Conservation (phyloP, 1,139 yeast genomes). For the Pichia inconspicua region DNA sequence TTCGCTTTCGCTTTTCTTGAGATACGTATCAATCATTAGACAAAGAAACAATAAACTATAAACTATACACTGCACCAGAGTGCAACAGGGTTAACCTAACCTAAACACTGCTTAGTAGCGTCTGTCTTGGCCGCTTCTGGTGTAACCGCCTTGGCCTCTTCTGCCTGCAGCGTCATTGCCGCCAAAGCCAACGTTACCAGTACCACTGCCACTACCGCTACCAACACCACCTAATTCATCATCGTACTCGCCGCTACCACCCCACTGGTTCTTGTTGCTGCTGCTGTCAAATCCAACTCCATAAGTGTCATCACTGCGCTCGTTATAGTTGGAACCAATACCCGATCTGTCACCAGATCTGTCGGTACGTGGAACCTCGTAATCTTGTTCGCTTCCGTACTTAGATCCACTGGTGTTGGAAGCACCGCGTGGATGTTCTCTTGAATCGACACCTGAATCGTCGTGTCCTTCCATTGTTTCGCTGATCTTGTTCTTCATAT, state of each 20-base stretch:
- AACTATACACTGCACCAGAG: too few relatives aligned
- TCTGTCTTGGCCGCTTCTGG: not conserved
- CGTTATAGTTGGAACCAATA: not conserved
- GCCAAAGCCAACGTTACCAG: not conserved
- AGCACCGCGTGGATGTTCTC: constrained; percentile 9
- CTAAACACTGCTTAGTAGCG: not conserved
- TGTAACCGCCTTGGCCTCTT: not conserved
- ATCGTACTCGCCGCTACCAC: not conserved
- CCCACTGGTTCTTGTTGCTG: constrained; percentile 3
- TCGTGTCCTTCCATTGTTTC: constrained; percentile 21
- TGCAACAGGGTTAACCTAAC: too few relatives aligned
- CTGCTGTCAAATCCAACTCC: not conserved
- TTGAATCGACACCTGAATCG: constrained; percentile 13
- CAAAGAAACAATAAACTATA: not conserved
- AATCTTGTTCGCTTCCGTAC: not conserved
- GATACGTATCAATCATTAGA: too few relatives aligned
- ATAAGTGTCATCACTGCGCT: not conserved
- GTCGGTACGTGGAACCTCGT: not conserved
- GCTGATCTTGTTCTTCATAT: constrained; percentile 10
- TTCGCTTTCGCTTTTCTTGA: too few relatives aligned
- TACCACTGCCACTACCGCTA: not conserved
- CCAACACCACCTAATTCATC: not conserved
- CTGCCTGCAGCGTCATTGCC: too few relatives aligned
- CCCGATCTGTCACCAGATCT: not conserved
- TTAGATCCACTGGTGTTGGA: not conserved